These are phyloP conservation scores for Colletotrichum eleusines DNA, from an alignment of 2,329 filamentous ascomycete species.

Conservation along the genomic window DNA sequence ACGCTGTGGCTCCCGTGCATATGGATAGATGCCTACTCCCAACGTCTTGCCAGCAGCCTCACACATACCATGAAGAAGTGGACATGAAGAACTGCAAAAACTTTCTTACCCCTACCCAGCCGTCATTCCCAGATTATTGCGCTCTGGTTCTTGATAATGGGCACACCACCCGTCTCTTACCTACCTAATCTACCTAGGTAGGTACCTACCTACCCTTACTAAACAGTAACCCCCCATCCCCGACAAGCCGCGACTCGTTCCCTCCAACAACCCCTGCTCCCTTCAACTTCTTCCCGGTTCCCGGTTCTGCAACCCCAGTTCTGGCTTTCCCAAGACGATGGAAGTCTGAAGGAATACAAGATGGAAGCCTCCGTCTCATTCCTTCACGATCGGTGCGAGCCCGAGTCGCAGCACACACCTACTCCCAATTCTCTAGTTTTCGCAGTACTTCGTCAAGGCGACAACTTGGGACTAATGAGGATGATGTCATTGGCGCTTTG, in stretches of 20 bases:
- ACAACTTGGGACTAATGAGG: background rate
- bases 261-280: background rate
- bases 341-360: constrained; percentile 5
- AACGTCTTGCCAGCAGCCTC: background rate
- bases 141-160: too few relatives aligned
- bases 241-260: constrained; percentile 1
- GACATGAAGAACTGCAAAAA: background rate
- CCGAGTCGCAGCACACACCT: constrained; percentile 1
- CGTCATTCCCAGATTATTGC: background rate
- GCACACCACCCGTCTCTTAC: too few relatives aligned
- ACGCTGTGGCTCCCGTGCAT: too few relatives aligned
- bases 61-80: too few relatives aligned
- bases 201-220: background rate
- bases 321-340: background rate
- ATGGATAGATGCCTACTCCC: background rate
- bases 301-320: background rate
- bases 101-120: background rate
- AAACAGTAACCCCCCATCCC: background rate
- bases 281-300: constrained; percentile 1
- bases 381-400: background rate
- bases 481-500: constrained; percentile 19
- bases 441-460: background rate
- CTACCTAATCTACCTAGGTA: too few relatives aligned
- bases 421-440: background rate
- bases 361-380: constrained; percentile 1